A percentile compares a stretch with the other conserved stretches of the same genome.
Conservation (phyloP, 129 eudicot genomes). For the Mikania micrantha region DNA sequence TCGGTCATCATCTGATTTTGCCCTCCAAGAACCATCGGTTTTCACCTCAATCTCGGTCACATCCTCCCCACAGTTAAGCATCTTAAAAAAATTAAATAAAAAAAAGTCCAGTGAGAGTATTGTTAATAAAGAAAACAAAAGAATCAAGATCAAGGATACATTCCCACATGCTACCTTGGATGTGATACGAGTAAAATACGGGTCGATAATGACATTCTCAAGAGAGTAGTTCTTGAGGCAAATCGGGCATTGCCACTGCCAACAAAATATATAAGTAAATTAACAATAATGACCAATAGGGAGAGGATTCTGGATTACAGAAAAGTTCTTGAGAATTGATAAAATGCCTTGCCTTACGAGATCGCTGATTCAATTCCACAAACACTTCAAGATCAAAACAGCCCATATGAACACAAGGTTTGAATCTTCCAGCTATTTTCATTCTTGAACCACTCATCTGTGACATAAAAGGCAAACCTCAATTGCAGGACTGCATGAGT, state of each 20-base stretch:
- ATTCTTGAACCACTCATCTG: constrained; percentile 98
- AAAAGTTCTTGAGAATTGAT: background rate
- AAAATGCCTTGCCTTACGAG: constrained; percentile 69
- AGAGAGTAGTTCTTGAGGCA: constrained; percentile 84
- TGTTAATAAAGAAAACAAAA: background rate
- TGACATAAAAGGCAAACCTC: constrained; percentile 13
- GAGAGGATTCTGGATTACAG: background rate
- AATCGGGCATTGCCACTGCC: constrained; percentile 98
- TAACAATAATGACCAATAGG: background rate
- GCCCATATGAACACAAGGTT: constrained; percentile 87
- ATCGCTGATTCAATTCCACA: constrained; percentile 87
- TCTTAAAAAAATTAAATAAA: constrained; percentile 31
- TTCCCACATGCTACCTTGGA: constrained; percentile 44
- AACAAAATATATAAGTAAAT: background rate
- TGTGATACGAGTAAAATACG: constrained; percentile 76
- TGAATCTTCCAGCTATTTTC: constrained; percentile 94
- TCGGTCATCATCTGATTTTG: constrained; percentile 63
- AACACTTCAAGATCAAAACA: constrained; percentile 91
- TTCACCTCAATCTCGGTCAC: constrained; percentile 87
- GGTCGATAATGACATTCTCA: constrained; percentile 83
- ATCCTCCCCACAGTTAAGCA: constrained; percentile 69
- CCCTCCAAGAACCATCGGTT: constrained; percentile 97
- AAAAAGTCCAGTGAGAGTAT: background rate
- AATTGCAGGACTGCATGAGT: constrained; percentile 1
- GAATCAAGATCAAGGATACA: background rate